Evolutionary conservation across 768 basidiomycete genomes (phyloP).

Genomic region (Cyathus striatus): DNA sequence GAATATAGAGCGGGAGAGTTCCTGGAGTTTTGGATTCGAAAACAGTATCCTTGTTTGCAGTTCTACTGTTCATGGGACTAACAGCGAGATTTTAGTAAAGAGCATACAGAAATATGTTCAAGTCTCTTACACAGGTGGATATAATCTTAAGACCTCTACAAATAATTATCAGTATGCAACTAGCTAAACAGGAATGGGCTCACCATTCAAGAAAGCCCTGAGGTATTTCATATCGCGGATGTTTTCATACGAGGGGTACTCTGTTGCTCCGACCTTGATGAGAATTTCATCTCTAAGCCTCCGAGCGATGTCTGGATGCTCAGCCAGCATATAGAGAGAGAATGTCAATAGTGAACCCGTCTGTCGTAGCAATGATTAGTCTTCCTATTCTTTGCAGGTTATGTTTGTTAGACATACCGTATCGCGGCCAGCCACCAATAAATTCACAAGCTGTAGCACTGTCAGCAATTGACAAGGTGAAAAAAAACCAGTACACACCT

Average conservation of each 20-base stretch:
- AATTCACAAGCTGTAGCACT: conserved; percentile 30
- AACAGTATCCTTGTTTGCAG: neutral
- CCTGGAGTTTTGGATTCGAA: conserved; percentile 16
- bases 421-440: conserved; percentile 53
- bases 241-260: conserved; percentile 33
- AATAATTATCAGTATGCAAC: neutral
- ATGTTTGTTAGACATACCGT: conserved; percentile 29
- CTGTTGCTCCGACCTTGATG: conserved; percentile 22
- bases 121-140: conserved; percentile 24
- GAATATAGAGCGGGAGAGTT: conserved; percentile 5
- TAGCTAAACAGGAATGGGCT: neutral
- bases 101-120: neutral
- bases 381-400: too few species aligned
- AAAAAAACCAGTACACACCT: conserved; percentile 6
- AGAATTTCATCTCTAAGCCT: conserved; percentile 33
- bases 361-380: too few species aligned
- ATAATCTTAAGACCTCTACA: conserved; percentile 39
- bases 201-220: conserved; percentile 19
- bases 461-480: neutral
- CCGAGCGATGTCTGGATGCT: conserved; percentile 27
- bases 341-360: conserved; percentile 37
- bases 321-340: conserved; percentile 32
- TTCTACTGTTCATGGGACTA: conserved; percentile 13
- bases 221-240: conserved; percentile 33
- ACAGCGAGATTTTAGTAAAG: neutral